Percentiles rank a stretch among this genome's conserved stretches.
Conservation (phyloP, 805 yeast species). For the Candida sonorensis region DNA sequence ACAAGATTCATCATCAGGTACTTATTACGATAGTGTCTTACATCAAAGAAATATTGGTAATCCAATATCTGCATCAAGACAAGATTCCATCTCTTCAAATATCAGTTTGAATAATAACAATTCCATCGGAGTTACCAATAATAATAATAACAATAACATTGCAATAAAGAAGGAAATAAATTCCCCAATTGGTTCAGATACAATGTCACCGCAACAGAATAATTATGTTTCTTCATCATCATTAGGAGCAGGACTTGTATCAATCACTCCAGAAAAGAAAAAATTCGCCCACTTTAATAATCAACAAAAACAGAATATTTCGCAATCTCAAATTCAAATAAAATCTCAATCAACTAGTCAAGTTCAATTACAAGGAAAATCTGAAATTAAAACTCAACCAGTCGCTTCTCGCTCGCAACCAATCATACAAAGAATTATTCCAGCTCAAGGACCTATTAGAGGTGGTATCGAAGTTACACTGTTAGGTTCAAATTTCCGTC, state of each 20-base stretch:
- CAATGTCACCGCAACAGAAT: slow-evolving; percentile 25
- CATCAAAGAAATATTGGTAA: slow-evolving; percentile 16
- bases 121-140: not conserved
- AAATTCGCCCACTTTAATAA: slow-evolving; percentile 5
- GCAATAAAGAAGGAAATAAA: slow-evolving; percentile 16
- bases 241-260: slow-evolving; percentile 24
- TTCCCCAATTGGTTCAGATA: slow-evolving; percentile 27
- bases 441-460: slow-evolving; percentile 90
- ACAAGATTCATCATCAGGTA: slow-evolving; percentile 15
- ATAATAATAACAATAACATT: not conserved
- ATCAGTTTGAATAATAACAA: slow-evolving; percentile 6
- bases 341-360: too few relatives aligned
- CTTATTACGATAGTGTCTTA: slow-evolving; percentile 19
- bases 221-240: slow-evolving; percentile 21
- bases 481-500: slow-evolving; percentile 79
- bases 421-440: slow-evolving; percentile 78
- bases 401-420: slow-evolving; percentile 32
- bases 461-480: slow-evolving; percentile 96
- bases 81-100: slow-evolving; percentile 13
- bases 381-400: too few relatives aligned
- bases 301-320: slow-evolving; percentile 1
- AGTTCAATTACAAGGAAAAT: too few relatives aligned
- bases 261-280: slow-evolving; percentile 27
- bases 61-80: slow-evolving; percentile 9
- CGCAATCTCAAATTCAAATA: too few relatives aligned